These are phyloP conservation scores for Arachnomyces sp. DNA, from an alignment of 2,329 filamentous ascomycete species.

Conservation along the genomic window DNA sequence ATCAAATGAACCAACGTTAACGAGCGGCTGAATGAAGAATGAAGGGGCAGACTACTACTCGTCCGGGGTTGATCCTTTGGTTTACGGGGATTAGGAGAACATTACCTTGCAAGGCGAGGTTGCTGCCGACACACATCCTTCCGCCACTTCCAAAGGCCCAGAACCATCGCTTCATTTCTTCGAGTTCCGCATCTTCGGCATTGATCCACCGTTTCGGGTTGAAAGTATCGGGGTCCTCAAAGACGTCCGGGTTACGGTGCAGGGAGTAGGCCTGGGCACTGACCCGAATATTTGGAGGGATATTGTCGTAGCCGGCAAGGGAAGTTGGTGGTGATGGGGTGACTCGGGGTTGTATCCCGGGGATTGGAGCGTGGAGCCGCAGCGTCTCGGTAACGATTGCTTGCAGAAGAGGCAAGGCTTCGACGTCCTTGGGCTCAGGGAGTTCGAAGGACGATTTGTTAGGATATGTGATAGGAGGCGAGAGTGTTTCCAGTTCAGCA, in stretches of 20 bases:
- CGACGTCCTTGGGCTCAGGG: slow-evolving; percentile 35
- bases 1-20: slow-evolving; percentile 1
- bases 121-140: slow-evolving; percentile 43
- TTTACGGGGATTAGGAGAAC: background rate
- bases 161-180: slow-evolving; percentile 41
- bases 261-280: slow-evolving; percentile 45
- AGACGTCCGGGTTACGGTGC: slow-evolving; percentile 42
- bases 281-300: slow-evolving; percentile 37
- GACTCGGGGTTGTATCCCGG: slow-evolving; percentile 53
- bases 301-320: slow-evolving; percentile 31
- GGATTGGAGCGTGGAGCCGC: slow-evolving; percentile 53
- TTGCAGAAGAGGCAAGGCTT: slow-evolving; percentile 47
- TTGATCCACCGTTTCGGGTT: slow-evolving; percentile 43
- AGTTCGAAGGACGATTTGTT: slow-evolving; percentile 16
- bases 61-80: no score
- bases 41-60: no score
- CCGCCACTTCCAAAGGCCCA: slow-evolving; percentile 45
- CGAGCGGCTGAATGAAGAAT: background rate
- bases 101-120: slow-evolving; percentile 40
- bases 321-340: slow-evolving; percentile 33
- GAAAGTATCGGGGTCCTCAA: slow-evolving; percentile 41
- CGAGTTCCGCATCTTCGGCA: slow-evolving; percentile 29
- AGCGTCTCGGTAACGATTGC: slow-evolving; percentile 54
- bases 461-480: slow-evolving; percentile 21
- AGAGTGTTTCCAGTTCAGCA: slow-evolving; percentile 29